Evolutionary conservation across 192 early-diverging fungal genomes (phyloP).

Genomic region (Geosiphon pyriformis): DNA sequence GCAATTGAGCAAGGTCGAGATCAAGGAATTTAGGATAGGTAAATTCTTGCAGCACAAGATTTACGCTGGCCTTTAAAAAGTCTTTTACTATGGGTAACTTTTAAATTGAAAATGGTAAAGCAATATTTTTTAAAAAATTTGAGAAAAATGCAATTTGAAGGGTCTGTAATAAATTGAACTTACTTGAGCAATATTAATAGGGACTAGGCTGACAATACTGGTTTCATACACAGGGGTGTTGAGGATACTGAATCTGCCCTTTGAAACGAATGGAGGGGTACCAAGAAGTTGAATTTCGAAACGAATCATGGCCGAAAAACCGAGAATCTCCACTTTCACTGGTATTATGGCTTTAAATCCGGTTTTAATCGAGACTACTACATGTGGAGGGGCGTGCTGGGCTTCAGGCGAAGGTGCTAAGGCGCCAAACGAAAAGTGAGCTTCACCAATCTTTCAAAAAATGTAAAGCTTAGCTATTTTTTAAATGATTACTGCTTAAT

Average conservation of each 20-base stretch:
- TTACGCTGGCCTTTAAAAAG: background rate
- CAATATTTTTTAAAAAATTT: background rate
- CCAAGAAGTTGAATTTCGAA: conserved; percentile 15
- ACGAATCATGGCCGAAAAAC: background rate
- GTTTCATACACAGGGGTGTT: conserved; percentile 1
- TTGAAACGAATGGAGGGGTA: conserved; percentile 9
- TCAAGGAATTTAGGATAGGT: conserved; percentile 9
- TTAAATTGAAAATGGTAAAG: background rate
- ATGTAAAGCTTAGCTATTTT: background rate
- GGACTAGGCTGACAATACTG: conserved; percentile 4
- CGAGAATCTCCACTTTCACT: conserved; percentile 12
- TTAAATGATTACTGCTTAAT: background rate
- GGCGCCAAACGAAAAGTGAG: conserved; percentile 7
- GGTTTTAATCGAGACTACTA: conserved; percentile 18
- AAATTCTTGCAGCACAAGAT: background rate
- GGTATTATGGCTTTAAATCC: conserved; percentile 13
- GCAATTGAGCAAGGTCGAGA: conserved; percentile 5
- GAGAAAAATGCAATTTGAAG: background rate
- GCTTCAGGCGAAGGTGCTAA: background rate
- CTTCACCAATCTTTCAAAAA: conserved; percentile 12
- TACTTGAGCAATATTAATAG: conserved; percentile 20
- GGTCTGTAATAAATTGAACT: background rate
- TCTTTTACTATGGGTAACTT: conserved; percentile 12
- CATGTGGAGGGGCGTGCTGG: conserved; percentile 7
- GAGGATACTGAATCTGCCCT: conserved; percentile 15